These are phyloP conservation scores for Kockovaella imperatae DNA, from an alignment of 768 basidiomycete genomes.

Conservation along the genomic window DNA sequence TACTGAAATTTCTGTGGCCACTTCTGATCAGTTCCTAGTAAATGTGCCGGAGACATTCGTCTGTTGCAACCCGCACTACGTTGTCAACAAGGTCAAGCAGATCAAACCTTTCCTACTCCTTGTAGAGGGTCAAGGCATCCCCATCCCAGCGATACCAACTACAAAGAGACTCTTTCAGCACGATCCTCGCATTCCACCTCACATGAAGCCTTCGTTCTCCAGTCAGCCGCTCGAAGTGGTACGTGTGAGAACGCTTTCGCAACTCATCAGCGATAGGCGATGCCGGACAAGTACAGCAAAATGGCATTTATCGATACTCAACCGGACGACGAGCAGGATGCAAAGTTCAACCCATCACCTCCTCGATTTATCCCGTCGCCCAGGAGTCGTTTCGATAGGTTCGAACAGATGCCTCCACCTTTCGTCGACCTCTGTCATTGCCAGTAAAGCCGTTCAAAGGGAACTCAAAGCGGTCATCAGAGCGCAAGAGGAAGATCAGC, in stretches of 20 bases:
- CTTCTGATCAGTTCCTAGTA: slow-evolving; percentile 3
- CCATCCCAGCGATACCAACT: too few species aligned
- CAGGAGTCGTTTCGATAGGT: slow-evolving; percentile 1
- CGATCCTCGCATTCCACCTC: slow-evolving; percentile 29
- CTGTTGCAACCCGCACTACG: slow-evolving; percentile 16
- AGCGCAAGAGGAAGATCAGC: slow-evolving; percentile 54
- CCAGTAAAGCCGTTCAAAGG: slow-evolving; percentile 55
- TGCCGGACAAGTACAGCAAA: slow-evolving; percentile 20
- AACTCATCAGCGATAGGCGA: slow-evolving; percentile 8
- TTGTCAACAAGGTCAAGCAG: slow-evolving; percentile 28
- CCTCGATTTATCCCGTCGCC: slow-evolving; percentile 3
- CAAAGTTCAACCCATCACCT: slow-evolving; percentile 1
- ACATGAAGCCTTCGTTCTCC: slow-evolving; percentile 3
- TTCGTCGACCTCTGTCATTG: slow-evolving; percentile 52
- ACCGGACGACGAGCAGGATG: slow-evolving; percentile 13
- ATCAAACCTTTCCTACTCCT: slow-evolving; percentile 31
- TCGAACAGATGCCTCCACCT: slow-evolving; percentile 57
- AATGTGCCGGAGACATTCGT: slow-evolving; percentile 24
- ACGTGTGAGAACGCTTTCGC: background rate
- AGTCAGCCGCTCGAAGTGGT: slow-evolving; percentile 13
- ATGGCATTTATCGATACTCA: slow-evolving; percentile 14
- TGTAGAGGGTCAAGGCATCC: slow-evolving; percentile 21
- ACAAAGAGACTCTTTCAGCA: slow-evolving; percentile 16
- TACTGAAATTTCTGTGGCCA: background rate
- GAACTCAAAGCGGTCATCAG: slow-evolving; percentile 59